Base-by-base conservation (phyloP, 2,329 filamentous ascomycete genomes). In the Aureobasidium sp. region DNA sequence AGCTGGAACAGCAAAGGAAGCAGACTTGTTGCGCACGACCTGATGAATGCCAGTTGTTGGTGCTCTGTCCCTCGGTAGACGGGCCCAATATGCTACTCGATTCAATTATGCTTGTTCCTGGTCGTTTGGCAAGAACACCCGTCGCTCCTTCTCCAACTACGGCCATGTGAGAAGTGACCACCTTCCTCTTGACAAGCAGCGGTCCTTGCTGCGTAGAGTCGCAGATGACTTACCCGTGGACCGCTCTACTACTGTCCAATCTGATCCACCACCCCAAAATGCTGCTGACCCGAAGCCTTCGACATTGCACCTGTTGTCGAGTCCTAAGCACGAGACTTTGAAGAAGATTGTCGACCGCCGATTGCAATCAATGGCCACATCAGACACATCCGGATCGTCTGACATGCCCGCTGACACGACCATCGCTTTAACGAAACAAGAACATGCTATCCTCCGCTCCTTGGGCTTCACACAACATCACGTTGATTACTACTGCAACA, bases 401-500 rank as follows among this genome's bases (percentile, higher is more conserved):
- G 52, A 34, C 15, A 37, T 17, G 6, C 9, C 37, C 10, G 20
- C 29, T 26, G 52, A 20, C 10, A 56, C 17, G 17, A 32, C 15
- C 23, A 9, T 44, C 9, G 15, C 52, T 8, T 32, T 42, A 26
- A 39, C 41, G 2, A 7, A 6, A 5, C 42, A 37, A 48, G 55
- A 58, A 6, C 39, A 56, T 0, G 42, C 56, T 8, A 62, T 66
- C 6, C 55, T 74, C 5, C 41, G 39, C 1, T 9, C 26, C 2
- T 62, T 64, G 47, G 65, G 66, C 13, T 68, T 66, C 61, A 56
- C 44, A 27, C 17, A 65, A 5, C 32, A 66, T 15, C 68, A 73
- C 51, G 46, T 73, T 17, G 47, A 64, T 7, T 29, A 44, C 5
- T 72, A 69, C 68, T 65, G 69, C 20, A 52, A 63, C 26, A 68